Evolutionary conservation across 1,139 yeast genomes (phyloP).

Genomic region (Candida gigantensis): DNA sequence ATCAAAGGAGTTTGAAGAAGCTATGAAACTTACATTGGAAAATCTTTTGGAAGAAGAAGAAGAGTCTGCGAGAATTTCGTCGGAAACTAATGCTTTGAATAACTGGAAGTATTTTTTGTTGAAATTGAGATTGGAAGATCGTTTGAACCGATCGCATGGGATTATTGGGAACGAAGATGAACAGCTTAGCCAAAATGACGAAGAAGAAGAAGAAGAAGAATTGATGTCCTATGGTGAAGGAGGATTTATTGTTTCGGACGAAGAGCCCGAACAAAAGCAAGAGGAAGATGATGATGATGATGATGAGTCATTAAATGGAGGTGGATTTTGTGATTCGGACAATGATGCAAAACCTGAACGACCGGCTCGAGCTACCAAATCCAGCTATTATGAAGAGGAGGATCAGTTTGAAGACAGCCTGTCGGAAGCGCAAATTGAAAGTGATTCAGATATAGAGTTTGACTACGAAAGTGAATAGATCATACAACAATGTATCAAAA

Average conservation of each 20-base stretch:
- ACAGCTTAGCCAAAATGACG: background rate
- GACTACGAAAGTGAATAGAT: slow-evolving; percentile 14
- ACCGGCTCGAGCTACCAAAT: no score
- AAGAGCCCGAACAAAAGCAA: background rate
- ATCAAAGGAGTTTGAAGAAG: slow-evolving; percentile 63
- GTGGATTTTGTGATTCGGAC: slow-evolving; percentile 4
- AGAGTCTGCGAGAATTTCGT: slow-evolving; percentile 45
- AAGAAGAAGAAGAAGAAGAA: slow-evolving; percentile 11
- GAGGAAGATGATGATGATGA: no score
- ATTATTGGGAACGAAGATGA: slow-evolving; percentile 25
- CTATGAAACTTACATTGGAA: slow-evolving; percentile 57
- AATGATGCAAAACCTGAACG: slow-evolving; percentile 5
- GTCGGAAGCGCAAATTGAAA: slow-evolving; percentile 3
- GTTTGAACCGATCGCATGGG: slow-evolving; percentile 73
- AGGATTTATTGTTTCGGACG: slow-evolving; percentile 14
- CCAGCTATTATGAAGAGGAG: slow-evolving; percentile 3
- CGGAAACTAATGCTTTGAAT: slow-evolving; percentile 55
- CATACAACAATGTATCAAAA: no score
- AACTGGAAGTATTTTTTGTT: slow-evolving; percentile 75
- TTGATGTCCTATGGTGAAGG: slow-evolving; percentile 8
- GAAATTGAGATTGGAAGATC: slow-evolving; percentile 68
- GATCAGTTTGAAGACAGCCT: slow-evolving; percentile 7
- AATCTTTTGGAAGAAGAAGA: slow-evolving; percentile 57
- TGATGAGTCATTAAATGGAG: no score
- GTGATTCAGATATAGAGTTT: slow-evolving; percentile 13